phyloP scores from a whole-genome alignment of 2,329 filamentous ascomycete genomes.

The Talaromyces sp. region DNA sequence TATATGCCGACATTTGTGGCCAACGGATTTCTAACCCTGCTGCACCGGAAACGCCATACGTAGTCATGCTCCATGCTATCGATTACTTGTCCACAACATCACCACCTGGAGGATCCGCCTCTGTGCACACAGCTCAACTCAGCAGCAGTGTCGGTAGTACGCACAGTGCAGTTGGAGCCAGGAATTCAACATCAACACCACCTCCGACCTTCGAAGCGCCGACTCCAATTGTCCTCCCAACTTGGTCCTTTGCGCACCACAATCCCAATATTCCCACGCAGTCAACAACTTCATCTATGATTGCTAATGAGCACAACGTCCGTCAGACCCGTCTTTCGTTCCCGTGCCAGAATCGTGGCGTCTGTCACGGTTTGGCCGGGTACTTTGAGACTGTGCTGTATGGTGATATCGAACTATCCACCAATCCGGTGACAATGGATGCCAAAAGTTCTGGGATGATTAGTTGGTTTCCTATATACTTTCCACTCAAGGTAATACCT shows the following conservation, averaged over 20 bases:
- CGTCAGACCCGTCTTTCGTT: conserved; percentile 77
- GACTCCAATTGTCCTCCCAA: conserved; percentile 40
- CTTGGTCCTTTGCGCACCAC: conserved; percentile 45
- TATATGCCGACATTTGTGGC: conserved; percentile 73
- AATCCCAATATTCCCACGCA: conserved; percentile 37
- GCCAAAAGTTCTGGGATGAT: conserved; percentile 96
- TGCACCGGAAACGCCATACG: conserved; percentile 88
- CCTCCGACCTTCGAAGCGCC: conserved; percentile 32
- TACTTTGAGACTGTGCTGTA: conserved; percentile 99
- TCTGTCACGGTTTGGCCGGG: conserved; percentile 84
- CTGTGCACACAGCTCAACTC: conserved; percentile 17
- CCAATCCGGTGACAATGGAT: conserved; percentile 86
- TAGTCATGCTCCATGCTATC: conserved; percentile 85
- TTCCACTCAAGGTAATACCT: conserved; percentile 74
- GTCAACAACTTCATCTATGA: conserved; percentile 38
- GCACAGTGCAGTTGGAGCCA: conserved; percentile 19
- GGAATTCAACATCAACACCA: conserved; percentile 27
- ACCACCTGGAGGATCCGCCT: conserved; percentile 33
- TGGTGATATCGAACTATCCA: conserved; percentile 78
- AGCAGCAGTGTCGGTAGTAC: conserved; percentile 21
- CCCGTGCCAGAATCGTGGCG: conserved; percentile 70
- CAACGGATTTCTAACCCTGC: conserved; percentile 61
- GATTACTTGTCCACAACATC: conserved; percentile 72
- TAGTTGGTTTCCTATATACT: conserved; percentile 98
- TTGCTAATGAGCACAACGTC: conserved; percentile 86